Conservation (phyloP, 148 eudicot species). For the Tetragonia tetragonoides region DNA sequence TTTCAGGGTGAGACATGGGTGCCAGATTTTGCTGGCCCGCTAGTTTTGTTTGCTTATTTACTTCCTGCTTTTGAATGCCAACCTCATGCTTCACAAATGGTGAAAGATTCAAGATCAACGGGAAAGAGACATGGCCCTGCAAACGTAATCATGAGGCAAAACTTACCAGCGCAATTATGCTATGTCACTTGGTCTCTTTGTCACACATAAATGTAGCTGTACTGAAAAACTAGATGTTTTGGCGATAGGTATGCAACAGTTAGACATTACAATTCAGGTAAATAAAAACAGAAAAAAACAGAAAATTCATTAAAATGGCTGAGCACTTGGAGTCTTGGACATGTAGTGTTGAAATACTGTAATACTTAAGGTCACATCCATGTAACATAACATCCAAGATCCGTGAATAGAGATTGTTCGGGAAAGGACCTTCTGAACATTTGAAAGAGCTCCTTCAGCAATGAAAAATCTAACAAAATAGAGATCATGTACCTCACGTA, state of each 20-base stretch:
- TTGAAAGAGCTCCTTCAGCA: no score
- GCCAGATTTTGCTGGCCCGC: conserved; percentile 26
- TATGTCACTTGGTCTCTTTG: background rate
- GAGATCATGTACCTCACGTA: background rate
- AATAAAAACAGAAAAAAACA: no score
- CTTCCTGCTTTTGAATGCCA: conserved; percentile 43
- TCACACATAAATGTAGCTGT: background rate
- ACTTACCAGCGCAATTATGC: background rate
- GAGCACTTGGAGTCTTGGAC: no score
- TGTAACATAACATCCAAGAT: no score
- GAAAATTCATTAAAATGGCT: no score
- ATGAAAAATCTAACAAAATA: no score
- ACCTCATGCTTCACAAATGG: conserved; percentile 50
- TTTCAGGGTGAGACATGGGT: conserved; percentile 22
- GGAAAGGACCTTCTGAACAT: no score
- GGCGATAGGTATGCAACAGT: background rate
- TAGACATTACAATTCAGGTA: no score
- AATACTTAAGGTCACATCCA: no score
- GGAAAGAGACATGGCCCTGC: conserved; percentile 80
- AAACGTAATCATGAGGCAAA: conserved; percentile 10
- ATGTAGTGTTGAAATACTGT: no score
- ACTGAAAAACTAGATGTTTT: no score
- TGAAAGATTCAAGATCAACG: conserved; percentile 55
- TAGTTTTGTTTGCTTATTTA: conserved; percentile 21
- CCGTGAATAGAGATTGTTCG: no score